Conservation (phyloP, 345 rosid genomes). For the Erucastrum elatum region DNA sequence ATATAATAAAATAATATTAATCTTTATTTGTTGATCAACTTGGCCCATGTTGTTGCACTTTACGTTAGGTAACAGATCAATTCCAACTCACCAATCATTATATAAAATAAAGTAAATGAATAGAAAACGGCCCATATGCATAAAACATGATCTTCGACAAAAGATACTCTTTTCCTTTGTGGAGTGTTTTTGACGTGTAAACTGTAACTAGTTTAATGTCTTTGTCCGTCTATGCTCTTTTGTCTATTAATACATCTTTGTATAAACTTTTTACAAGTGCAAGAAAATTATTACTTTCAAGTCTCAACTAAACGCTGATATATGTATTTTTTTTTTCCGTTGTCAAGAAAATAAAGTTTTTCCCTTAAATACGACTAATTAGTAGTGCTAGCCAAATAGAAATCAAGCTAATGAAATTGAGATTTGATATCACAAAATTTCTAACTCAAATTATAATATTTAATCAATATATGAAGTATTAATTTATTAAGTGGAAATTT, state of each 20-base stretch:
- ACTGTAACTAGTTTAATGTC: slow-evolving; percentile 25
- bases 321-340: too few species aligned
- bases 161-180: slow-evolving; percentile 21
- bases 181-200: slow-evolving; percentile 38
- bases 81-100: slow-evolving; percentile 43
- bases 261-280: neutral
- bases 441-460: too few species aligned
- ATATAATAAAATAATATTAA: neutral
- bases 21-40: slow-evolving; percentile 20
- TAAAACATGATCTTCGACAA: slow-evolving; percentile 37
- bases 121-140: slow-evolving; percentile 33
- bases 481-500: too few species aligned
- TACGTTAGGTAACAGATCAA: slow-evolving; percentile 41
- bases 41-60: slow-evolving; percentile 44
- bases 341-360: too few species aligned
- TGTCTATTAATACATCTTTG: neutral
- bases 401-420: neutral
- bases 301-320: neutral
- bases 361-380: neutral
- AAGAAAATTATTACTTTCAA: too few species aligned
- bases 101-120: neutral
- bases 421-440: neutral
- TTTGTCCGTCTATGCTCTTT: slow-evolving; percentile 21
- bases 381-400: neutral
- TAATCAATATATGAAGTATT: too few species aligned